phyloP scores from a whole-genome alignment of 108 stramenopile species.

The Skeletonema marinoi region DNA sequence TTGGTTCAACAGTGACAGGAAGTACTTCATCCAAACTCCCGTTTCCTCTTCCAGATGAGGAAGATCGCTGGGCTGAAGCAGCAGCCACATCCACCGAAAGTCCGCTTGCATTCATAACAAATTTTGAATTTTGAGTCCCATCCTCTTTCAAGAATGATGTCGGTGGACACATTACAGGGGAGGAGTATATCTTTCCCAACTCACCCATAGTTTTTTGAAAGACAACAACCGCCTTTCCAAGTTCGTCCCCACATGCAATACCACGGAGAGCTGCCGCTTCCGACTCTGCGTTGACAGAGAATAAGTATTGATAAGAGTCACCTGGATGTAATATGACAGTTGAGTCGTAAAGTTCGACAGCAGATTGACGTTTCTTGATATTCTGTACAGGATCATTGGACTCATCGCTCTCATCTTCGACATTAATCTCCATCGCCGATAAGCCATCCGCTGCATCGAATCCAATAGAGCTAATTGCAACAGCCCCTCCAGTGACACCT shows the following conservation, averaged over 20 bases:
- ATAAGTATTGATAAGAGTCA: slow-evolving; percentile 64
- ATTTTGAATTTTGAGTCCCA: slow-evolving; percentile 35
- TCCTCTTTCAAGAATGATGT: slow-evolving; percentile 15
- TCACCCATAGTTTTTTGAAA: slow-evolving; percentile 87
- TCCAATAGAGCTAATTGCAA: slow-evolving; percentile 57
- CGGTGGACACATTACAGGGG: slow-evolving; percentile 62
- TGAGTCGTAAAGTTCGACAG: slow-evolving; percentile 56
- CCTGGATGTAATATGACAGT: slow-evolving; percentile 70
- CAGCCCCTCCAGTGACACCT: slow-evolving; percentile 17
- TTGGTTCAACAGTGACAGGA: slow-evolving; percentile 84
- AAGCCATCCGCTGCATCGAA: slow-evolving; percentile 66
- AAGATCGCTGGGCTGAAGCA: slow-evolving; percentile 55
- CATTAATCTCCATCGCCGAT: slow-evolving; percentile 44
- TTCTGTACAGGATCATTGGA: background rate
- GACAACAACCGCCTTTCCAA: slow-evolving; percentile 69
- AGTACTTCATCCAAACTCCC: slow-evolving; percentile 53
- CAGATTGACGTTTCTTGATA: slow-evolving; percentile 3
- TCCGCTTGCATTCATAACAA: slow-evolving; percentile 72
- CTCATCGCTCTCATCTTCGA: slow-evolving; percentile 17
- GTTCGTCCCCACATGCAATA: slow-evolving; percentile 76
- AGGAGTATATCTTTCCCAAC: slow-evolving; percentile 61
- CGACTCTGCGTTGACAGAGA: slow-evolving; percentile 57
- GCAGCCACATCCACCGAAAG: slow-evolving; percentile 83
- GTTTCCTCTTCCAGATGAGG: slow-evolving; percentile 14
- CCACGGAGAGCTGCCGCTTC: slow-evolving; percentile 52